Evolutionary conservation across 2,329 filamentous ascomycete genomes (phyloP).

Genomic region (Tolypocladium sp.): DNA sequence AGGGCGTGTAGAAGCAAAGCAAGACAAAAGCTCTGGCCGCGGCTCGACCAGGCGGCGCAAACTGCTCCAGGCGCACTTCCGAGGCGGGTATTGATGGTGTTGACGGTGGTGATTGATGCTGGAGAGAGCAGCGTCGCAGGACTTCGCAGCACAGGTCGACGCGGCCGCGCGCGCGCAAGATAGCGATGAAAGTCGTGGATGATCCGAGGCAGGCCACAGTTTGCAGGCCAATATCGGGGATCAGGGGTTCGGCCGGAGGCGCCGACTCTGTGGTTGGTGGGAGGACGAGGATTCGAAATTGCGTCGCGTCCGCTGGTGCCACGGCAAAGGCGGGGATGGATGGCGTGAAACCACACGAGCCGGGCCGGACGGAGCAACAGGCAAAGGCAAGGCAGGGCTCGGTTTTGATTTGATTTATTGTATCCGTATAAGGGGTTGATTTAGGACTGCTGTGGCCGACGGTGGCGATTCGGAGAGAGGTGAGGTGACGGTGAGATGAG

Average conservation of each 20-base stretch:
- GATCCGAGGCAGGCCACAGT: not conserved
- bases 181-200: not conserved
- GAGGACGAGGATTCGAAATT: slow-evolving; percentile 15
- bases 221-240: not conserved
- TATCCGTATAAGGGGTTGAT: not conserved
- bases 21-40: not conserved
- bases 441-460: not conserved
- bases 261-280: not conserved
- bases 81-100: not conserved
- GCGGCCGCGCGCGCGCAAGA: not conserved
- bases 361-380: not conserved
- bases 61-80: not conserved
- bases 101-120: not conserved
- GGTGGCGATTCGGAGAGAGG: not conserved
- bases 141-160: not conserved
- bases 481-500: not conserved
- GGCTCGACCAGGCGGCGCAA: not conserved
- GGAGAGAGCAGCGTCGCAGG: not conserved
- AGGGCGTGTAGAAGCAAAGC: not conserved
- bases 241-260: slow-evolving; percentile 3
- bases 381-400: not conserved
- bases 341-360: slow-evolving; percentile 4
- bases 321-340: not conserved
- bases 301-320: slow-evolving; percentile 8
- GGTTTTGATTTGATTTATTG: not conserved